A percentile compares a stretch with the other conserved stretches of the same genome.
These are phyloP conservation scores for Lathyrus aphaca DNA, from an alignment of 306 rosid genomes.

Conservation along the genomic window DNA sequence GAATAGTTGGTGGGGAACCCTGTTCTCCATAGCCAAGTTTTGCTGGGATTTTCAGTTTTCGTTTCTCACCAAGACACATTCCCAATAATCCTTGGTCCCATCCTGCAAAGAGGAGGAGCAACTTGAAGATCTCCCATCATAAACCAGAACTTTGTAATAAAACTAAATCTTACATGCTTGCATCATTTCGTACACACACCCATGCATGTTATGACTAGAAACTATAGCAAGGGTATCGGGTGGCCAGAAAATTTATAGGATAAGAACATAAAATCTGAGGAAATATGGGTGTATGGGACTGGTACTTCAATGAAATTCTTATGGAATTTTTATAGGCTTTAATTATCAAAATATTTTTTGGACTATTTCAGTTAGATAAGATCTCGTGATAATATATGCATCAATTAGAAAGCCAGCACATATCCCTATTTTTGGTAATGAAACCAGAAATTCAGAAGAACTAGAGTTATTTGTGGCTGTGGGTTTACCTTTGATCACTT, in stretches of 20 bases:
- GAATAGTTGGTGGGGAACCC: constrained; percentile 94
- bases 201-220: background rate
- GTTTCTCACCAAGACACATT: constrained; percentile 94
- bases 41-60: constrained; percentile 93
- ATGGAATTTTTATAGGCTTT: background rate
- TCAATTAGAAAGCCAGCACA: background rate
- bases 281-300: background rate
- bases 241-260: background rate
- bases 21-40: constrained; percentile 91
- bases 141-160: constrained; percentile 14
- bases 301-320: background rate
- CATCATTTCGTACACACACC: background rate
- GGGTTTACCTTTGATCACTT: constrained; percentile 86
- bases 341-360: background rate
- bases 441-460: background rate
- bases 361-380: background rate
- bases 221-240: background rate
- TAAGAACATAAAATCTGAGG: background rate
- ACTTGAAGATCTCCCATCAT: constrained; percentile 28
- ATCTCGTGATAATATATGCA: background rate
- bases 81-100: constrained; percentile 99
- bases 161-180: background rate
- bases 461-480: background rate
- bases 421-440: background rate
- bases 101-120: constrained; percentile 54